Conservation (phyloP, 306 rosid species). For the Arachis hypogaea region DNA sequence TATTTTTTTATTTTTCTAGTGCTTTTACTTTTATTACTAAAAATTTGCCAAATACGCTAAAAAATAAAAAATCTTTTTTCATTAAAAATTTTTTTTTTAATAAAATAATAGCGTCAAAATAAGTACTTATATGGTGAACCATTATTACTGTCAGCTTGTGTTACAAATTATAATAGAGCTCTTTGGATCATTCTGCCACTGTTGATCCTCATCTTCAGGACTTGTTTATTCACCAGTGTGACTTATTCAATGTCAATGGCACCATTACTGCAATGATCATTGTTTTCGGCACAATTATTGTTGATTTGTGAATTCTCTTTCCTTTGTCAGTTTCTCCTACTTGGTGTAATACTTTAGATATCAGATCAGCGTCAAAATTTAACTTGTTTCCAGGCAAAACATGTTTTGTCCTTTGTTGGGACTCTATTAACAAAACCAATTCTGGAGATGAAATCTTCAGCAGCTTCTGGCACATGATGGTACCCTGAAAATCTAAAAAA, state of each 20-base stretch:
- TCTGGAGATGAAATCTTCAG: conserved; percentile 48
- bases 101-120: no score
- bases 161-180: conserved; percentile 6
- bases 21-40: no score
- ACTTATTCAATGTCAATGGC: conserved; percentile 5
- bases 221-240: conserved; percentile 44
- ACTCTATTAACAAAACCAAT: conserved; percentile 42
- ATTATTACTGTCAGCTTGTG: conserved; percentile 7
- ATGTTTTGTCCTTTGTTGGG: conserved; percentile 33
- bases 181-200: conserved; percentile 7
- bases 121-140: conserved; percentile 28
- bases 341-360: conserved; percentile 59
- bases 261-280: conserved; percentile 18
- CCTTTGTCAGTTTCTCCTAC: conserved; percentile 44
- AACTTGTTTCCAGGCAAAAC: conserved; percentile 26
- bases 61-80: no score
- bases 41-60: no score
- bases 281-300: conserved; percentile 31
- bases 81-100: no score
- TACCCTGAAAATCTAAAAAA: conserved; percentile 77
- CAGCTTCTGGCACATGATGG: conserved; percentile 81
- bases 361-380: conserved; percentile 40
- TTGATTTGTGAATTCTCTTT: conserved; percentile 31
- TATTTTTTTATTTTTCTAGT: no score
- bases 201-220: no score